A percentile compares a stretch with the other conserved stretches of the same genome.
Conservation (phyloP, 2,329 filamentous ascomycete species). For the Ophiostoma angusticollis region DNA sequence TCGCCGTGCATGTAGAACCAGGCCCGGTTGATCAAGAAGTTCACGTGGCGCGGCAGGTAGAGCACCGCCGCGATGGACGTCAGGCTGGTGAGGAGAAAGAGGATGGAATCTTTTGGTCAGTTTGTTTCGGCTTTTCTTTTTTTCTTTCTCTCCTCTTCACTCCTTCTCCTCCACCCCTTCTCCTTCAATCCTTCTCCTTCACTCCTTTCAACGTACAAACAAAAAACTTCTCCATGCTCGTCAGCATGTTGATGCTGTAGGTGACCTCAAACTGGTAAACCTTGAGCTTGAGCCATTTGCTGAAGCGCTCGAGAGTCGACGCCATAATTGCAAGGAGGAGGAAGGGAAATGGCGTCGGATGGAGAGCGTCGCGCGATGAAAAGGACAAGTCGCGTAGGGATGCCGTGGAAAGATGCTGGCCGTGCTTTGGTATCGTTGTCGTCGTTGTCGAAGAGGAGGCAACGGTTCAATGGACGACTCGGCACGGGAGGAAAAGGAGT, state of each 20-base stretch:
- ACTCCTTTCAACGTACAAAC: slow-evolving; percentile 95
- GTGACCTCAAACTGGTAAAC: slow-evolving; percentile 98
- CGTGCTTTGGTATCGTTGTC: no score
- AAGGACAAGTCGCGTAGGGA: no score
- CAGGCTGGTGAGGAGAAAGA: slow-evolving; percentile 82
- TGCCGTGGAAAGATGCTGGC: no score
- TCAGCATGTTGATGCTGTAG: slow-evolving; percentile 94
- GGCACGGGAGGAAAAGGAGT: no score
- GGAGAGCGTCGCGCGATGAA: background rate
- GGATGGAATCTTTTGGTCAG: slow-evolving; percentile 81
- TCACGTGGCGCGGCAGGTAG: slow-evolving; percentile 86
- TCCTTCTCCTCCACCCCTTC: no score
- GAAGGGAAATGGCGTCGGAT: background rate
- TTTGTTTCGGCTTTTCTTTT: no score
- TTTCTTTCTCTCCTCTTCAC: no score
- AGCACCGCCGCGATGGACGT: slow-evolving; percentile 75
- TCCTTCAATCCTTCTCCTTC: no score
- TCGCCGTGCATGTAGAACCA: slow-evolving; percentile 95
- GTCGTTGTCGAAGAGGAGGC: no score
- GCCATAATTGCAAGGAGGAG: slow-evolving; percentile 22
- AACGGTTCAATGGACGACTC: no score
- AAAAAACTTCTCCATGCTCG: slow-evolving; percentile 87
- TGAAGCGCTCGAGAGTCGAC: slow-evolving; percentile 40
- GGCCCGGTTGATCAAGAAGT: slow-evolving; percentile 67
- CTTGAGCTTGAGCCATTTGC: slow-evolving; percentile 85